Base-by-base conservation (phyloP, 2,329 filamentous ascomycete species). In the Immersiporthe knoxdaviesiana region DNA sequence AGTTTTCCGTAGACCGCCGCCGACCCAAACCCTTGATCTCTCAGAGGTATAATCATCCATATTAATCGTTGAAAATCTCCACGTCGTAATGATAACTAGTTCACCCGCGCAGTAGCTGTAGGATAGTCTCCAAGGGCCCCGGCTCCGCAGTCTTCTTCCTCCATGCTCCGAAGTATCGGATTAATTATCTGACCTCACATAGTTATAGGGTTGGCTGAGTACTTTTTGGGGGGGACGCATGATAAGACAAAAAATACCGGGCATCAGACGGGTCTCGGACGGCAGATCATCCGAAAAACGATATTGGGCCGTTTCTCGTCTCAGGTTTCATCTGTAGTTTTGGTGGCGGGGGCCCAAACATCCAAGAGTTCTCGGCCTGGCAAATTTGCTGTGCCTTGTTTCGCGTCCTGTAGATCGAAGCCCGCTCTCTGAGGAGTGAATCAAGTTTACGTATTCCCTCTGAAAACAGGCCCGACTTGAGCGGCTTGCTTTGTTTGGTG, bases 221-320 rank as follows among this genome's bases (percentile, higher is more conserved):
- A 32, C 52, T 27, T 30, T 30, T 30, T 24, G 12, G 32, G n/a
- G n/a, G n/a, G n/a, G n/a, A n/a, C n/a, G n/a, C n/a, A 37, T 30
- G 16, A 59, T 8, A 37, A 24, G 56, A 59, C 56, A 37, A 32
- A 11, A 59, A 37, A 59, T 10, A 14, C 1, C 4, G 30, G 21
- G 7, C 30, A 37, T 59, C 21, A 37, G 56, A n/a, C 18, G 56
- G 32, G 32, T 56, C 66, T 63, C 68, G 64, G 68, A 67, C 64
- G 59, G 68, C 47, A 24, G 68, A 69, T 63, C 68, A 69, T 62
- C 68, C 68, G 68, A 69, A 65, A 30, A 52, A 64, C 16, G n/a
- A n/a, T 39, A 65, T 12, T 47, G 54, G 52, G n/a, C 56, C 54
- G 54, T 64, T 24, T 65, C 27, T 56, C 32, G 64, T 47, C 68